Base-by-base conservation (phyloP, 2,329 filamentous ascomycete genomes). In the Fusarium sp. region DNA sequence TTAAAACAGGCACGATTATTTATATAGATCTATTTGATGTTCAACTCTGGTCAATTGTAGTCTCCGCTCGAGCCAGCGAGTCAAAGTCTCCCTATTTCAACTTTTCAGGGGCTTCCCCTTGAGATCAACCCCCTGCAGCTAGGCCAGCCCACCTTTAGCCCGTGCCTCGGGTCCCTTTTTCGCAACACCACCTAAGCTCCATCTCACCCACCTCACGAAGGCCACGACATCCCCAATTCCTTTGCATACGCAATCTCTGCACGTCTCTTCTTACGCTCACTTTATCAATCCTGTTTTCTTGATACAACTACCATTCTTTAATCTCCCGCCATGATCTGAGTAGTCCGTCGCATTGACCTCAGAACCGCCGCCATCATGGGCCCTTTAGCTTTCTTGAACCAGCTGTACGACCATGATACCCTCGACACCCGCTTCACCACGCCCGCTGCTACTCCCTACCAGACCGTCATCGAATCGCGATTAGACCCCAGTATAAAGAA, bases 361-460 rank as follows among this genome's bases (percentile, higher is more conserved):
- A 37, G 60, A 58, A 56, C 56, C 65, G 46, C 56, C 68, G 49
- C 66, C 73, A 74, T 71, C 70, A 84, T 85, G 82, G 79, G 80
- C 68, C 68, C 78, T 65, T 55, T 81, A 62, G 80, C 81, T 64
- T 83, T 81, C 70, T 71, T 85, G 47, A 75, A 79, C 67, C 80
- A 78, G 65, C 85, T 91, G 74, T 92, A 92, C 81, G 85, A 86
- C 67, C 83, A 89, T 62, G 86, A 90, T 71, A 89, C 87, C 17
- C 82, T 90, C 76, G 84, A 86, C 77, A 86, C 84, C 58, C 82
- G 84, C 68, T 86, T 97, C 78, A 90, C 90, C 28, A 90, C 86
- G 52, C 85, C 92, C 13, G 88, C 93, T 32, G 87, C 85, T 26
- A 88, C 88, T 22, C 88, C 93, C 35, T 90, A 91, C 78, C 85